phyloP scores from a whole-genome alignment of 257 asterid genomes.

The Forsythia viridissima region DNA sequence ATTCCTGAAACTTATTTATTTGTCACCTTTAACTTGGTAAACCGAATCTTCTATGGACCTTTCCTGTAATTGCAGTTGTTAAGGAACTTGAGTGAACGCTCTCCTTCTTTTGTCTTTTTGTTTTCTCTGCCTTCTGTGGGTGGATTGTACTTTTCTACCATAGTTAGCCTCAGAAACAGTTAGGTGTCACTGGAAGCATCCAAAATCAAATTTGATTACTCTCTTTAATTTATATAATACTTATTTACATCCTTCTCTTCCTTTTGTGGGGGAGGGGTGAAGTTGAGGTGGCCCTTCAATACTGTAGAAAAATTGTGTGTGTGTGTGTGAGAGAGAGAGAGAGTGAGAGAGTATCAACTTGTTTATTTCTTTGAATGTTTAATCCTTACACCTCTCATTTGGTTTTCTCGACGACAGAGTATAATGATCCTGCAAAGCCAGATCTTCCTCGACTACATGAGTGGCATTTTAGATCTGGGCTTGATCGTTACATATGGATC shows the following conservation, averaged over 20 bases:
- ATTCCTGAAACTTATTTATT: neutral
- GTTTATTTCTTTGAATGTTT: neutral
- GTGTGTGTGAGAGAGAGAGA: neutral
- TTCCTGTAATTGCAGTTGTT: neutral
- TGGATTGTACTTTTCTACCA: neutral
- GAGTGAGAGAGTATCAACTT: neutral
- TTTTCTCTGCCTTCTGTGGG: neutral
- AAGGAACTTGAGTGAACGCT: neutral
- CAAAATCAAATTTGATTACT: neutral
- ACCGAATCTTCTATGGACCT: neutral
- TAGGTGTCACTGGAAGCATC: neutral
- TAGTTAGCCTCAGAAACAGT: neutral
- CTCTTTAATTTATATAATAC: neutral
- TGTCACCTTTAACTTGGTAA: neutral
- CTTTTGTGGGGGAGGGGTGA: too few species aligned
- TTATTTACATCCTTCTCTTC: neutral
- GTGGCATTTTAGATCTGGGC: slow-evolving; percentile 96
- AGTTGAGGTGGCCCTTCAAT: too few species aligned
- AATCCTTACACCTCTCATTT: slow-evolving; percentile 20
- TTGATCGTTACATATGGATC: slow-evolving; percentile 89
- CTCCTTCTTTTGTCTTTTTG: neutral
- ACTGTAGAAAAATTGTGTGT: too few species aligned
- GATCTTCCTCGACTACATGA: slow-evolving; percentile 88
- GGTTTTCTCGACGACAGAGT: slow-evolving; percentile 53
- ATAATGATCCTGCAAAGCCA: slow-evolving; percentile 89